phyloP scores from a whole-genome alignment of 2,329 filamentous ascomycete species.

The Fusarium incarnatum region DNA sequence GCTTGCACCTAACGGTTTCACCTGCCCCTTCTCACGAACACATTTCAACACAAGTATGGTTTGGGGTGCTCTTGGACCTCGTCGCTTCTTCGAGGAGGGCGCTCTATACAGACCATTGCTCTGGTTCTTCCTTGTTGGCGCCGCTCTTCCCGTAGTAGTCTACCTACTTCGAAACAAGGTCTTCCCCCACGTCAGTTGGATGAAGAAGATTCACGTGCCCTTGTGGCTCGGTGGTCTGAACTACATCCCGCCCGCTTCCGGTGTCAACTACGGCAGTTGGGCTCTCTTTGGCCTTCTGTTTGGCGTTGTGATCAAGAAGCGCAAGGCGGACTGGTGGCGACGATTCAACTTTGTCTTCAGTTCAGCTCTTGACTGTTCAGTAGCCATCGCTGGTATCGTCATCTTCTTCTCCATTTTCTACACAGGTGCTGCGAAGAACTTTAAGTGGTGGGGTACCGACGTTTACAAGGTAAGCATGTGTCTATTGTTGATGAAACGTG shows the following conservation, averaged over 20 bases:
- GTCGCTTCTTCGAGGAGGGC: constrained; percentile 64
- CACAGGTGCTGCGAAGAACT: constrained; percentile 42
- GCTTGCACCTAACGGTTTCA: constrained; percentile 60
- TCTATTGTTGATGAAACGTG: neutral
- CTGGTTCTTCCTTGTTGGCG: constrained; percentile 67
- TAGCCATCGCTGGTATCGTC: constrained; percentile 49
- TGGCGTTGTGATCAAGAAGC: constrained; percentile 42
- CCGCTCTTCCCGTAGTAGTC: constrained; percentile 59
- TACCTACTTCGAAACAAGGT: constrained; percentile 50
- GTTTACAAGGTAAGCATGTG: constrained; percentile 27
- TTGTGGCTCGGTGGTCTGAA: constrained; percentile 49
- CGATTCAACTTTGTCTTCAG: constrained; percentile 50
- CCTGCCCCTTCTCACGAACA: constrained; percentile 50
- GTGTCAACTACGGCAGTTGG: constrained; percentile 51
- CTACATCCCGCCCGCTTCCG: constrained; percentile 50
- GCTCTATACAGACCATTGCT: constrained; percentile 62
- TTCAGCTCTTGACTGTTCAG: constrained; percentile 49
- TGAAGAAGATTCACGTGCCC: constrained; percentile 48
- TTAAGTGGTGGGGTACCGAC: constrained; percentile 50
- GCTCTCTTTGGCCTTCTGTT: constrained; percentile 48
- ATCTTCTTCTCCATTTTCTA: constrained; percentile 52
- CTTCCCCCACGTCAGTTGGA: constrained; percentile 44
- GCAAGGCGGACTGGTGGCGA: constrained; percentile 47
- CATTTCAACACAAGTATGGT: constrained; percentile 66
- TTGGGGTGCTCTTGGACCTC: constrained; percentile 68